These are phyloP conservation scores for Actinidia arguta DNA, from an alignment of 179 eudicot species.

Conservation along the genomic window DNA sequence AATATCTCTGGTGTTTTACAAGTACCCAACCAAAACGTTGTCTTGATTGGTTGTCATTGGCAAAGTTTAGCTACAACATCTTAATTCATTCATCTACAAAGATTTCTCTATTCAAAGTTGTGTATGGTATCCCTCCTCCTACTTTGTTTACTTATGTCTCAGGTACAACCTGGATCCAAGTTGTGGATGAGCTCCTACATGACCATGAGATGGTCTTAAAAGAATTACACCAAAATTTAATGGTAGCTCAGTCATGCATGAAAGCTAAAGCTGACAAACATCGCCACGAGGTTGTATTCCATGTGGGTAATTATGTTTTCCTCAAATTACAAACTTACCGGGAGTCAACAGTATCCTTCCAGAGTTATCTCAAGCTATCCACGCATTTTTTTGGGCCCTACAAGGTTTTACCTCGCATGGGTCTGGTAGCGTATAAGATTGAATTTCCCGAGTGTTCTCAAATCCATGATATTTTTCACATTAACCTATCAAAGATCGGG, in stretches of 20 bases:
- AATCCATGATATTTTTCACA: not conserved
- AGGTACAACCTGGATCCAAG: not conserved
- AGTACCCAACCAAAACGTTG: not conserved
- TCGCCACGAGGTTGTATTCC: not conserved
- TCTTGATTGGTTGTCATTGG: not conserved
- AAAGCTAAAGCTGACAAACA: not conserved
- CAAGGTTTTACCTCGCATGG: not conserved
- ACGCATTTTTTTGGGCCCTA: not conserved
- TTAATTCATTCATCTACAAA: not conserved
- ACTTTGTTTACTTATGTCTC: not conserved
- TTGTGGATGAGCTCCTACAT: not conserved
- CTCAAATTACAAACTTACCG: too few relatives aligned
- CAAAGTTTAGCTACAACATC: not conserved
- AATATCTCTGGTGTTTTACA: not conserved
- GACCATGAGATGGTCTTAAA: not conserved
- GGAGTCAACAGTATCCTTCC: not conserved
- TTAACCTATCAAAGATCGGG: not conserved
- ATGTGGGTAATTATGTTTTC: not conserved
- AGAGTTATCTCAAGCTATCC: not conserved
- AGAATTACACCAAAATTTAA: not conserved
- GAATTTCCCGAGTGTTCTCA: not conserved
- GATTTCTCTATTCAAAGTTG: not conserved
- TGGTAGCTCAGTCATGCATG: not conserved
- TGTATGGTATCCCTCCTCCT: not conserved
- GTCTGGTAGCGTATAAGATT: not conserved